A percentile compares a stretch with the other conserved stretches of the same genome.
Evolutionary conservation across 164 flowering plant species (phyloP).

Genomic region (Tetracentron sinense): DNA sequence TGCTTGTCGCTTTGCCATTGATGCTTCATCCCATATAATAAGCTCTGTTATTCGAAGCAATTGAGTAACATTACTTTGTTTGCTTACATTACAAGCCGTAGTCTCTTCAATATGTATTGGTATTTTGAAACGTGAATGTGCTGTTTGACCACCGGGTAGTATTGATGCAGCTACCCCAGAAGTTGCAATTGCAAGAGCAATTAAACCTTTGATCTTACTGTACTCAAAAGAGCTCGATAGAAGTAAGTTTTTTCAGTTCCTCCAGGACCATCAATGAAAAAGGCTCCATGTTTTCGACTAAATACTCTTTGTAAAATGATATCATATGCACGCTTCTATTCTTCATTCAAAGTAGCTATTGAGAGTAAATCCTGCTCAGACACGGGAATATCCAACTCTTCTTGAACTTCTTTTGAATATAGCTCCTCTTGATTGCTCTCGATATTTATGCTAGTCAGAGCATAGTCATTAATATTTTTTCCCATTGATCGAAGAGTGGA

Average conservation of each 20-base stretch:
- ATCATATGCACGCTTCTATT: not conserved
- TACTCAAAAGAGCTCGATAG: constrained; percentile 15
- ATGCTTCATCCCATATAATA: constrained; percentile 15
- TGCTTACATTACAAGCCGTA: not conserved
- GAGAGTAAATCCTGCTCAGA: not conserved
- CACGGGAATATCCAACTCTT: not conserved
- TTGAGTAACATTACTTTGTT: constrained; percentile 1
- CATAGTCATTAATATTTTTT: not conserved
- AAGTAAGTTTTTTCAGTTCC: constrained; percentile 22
- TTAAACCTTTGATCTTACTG: constrained; percentile 3
- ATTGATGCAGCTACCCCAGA: constrained; percentile 17
- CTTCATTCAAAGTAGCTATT: not conserved
- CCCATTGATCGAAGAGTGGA: not conserved
- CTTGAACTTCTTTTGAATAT: not conserved
- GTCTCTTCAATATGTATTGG: not conserved
- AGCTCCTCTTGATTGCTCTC: not conserved
- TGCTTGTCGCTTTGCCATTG: constrained; percentile 1
- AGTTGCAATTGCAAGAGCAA: constrained; percentile 14
- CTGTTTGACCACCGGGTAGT: constrained; percentile 20
- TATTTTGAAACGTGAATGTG: constrained; percentile 28
- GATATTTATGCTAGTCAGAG: not conserved
- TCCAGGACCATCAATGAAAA: constrained; percentile 23
- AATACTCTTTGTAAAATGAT: not conserved
- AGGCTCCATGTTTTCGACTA: not conserved
- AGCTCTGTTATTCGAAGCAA: not conserved